A percentile compares a stretch with the other conserved stretches of the same genome.
Evolutionary conservation across 2,329 filamentous ascomycete species (phyloP).

Genomic region (Verticillium klebahnii): DNA sequence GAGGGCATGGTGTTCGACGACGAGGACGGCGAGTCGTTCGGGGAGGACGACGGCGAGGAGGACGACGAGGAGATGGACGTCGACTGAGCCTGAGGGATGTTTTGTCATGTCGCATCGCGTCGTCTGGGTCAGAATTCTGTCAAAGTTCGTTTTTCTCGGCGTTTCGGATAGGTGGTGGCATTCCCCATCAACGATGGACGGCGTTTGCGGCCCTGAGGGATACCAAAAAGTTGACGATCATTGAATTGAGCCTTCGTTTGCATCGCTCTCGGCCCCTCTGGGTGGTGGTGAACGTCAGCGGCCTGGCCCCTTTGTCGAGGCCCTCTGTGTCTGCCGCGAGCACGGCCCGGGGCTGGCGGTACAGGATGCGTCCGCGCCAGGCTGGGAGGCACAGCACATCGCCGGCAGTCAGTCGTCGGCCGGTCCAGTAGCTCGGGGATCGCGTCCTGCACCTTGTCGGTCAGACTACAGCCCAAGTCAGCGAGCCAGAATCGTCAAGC

Average conservation of each 20-base stretch:
- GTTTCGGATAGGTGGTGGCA: conserved; percentile 2
- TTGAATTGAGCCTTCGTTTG: background rate
- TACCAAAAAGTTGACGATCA: conserved; percentile 1
- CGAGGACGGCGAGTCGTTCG: conserved; percentile 12
- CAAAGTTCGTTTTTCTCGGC: background rate
- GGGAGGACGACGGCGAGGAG: conserved; percentile 13
- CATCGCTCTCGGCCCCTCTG: background rate
- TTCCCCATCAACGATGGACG: background rate
- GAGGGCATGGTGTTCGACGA: conserved; percentile 15
- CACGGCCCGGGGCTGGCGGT: background rate
- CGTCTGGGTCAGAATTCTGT: background rate
- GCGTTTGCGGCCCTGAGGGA: conserved; percentile 2
- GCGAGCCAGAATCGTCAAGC: background rate
- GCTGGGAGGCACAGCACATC: background rate
- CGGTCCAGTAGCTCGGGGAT: too few relatives aligned
- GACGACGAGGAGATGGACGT: conserved; percentile 26
- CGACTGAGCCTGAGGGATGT: conserved; percentile 15
- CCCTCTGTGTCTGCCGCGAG: too few relatives aligned
- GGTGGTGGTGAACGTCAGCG: background rate
- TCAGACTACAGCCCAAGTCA: background rate
- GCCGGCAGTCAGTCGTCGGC: too few relatives aligned
- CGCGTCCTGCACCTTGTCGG: too few relatives aligned
- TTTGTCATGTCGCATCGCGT: background rate
- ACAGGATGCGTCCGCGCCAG: too few relatives aligned
- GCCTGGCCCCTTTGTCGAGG: background rate